Base-by-base conservation (phyloP, 257 asterid species). In the Marsdenia floribunda region DNA sequence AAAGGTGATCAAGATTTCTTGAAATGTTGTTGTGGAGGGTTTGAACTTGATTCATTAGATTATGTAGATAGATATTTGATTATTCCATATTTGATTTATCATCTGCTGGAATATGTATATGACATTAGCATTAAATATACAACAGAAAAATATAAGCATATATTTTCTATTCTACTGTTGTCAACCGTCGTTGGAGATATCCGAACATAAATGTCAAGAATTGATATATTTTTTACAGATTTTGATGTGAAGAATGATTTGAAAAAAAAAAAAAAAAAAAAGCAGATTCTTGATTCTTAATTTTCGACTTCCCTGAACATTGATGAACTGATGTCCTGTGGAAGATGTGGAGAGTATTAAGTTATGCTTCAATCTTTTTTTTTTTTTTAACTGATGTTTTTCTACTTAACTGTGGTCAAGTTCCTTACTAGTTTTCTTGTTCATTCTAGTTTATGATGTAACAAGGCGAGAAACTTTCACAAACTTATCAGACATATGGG, bases 401-500 rank as follows among this genome's bases (percentile, higher is more conserved):
- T 68, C 44, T 10, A 1, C 70, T 42, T 69, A 55, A 22, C 24
- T 65, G 22, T 52, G 59, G 24, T 58, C 61, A 26, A 66, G 55
- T 77, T 58, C 68, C 37, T 49, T 16, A 26, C 60, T 50, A 18
- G 26, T 42, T 50, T 70, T 33, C 21, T 64, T 55, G 65, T 44
- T 68, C 42, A 35, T 47, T 70, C 58, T 58, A 93, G 98, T 86
- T 57, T 93, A 93, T 70, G 98, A 93, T 72, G 97, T 93, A 47
- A 93, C 98, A 60, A 88, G 95, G 72, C 83, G 97, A 78, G 96
- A 87, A 80, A 89, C 91, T 22, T 93, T 93, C 80, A 90, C 86
- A 21, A 90, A 81, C 74, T 86, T 93, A 44, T 87, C 89, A 50
- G 79, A 81, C 75, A 87, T 84, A 8, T 90, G 98, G 97, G 81